Base-by-base conservation (phyloP, 2,329 filamentous ascomycete genomes). In the Penicillium brevicompactum region DNA sequence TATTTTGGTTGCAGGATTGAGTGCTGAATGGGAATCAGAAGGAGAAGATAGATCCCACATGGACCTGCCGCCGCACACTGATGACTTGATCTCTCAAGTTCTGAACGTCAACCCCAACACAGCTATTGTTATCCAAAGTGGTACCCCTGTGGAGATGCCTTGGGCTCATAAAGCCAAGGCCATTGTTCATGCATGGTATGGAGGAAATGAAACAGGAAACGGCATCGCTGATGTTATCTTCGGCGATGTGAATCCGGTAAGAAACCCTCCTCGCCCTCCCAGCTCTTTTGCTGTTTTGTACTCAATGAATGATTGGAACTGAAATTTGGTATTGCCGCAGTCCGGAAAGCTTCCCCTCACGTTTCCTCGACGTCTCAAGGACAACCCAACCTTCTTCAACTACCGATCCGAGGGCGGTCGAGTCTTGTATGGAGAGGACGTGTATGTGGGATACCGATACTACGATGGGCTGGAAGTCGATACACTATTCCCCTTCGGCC, bases 121-220 rank as follows among this genome's bases (percentile, higher is more conserved):
- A 1, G 84, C 85, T 1, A 84, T 94, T 2, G 87, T 92, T 1
- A 85, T 90, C 68, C 90, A 92, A 65, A 90, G 88, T 0, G 90
- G 90, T 32, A 91, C 89, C 0, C 89, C 90, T 0, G 75, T 82
- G 9, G 79, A 77, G 2, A 80, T 82, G 72, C 80, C 79, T 0
- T 80, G 80, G 74, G 70, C 66, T 2, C 65, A 73, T 3, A 70
- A 76, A 18, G 69, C 76, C 7, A 76, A 78, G 6, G 84, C 86
- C 2, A 76, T 92, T 2, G 68, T 92, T 1, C 88, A 93, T 66
- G 89, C 89, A 7, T 94, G 90, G 89, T 94, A 92, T 66, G 89
- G 90, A 56, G 90, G 91, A n/a, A 91, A 94, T 66, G 90, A 94
- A 76, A 88, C 87, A 4, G 91, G 90, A 5, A 91, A 92, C 67